Evolutionary conservation across 225 moss, liverwort and hornwort genomes (phyloP).

Genomic region (Physcomitrellopsis africana): DNA sequence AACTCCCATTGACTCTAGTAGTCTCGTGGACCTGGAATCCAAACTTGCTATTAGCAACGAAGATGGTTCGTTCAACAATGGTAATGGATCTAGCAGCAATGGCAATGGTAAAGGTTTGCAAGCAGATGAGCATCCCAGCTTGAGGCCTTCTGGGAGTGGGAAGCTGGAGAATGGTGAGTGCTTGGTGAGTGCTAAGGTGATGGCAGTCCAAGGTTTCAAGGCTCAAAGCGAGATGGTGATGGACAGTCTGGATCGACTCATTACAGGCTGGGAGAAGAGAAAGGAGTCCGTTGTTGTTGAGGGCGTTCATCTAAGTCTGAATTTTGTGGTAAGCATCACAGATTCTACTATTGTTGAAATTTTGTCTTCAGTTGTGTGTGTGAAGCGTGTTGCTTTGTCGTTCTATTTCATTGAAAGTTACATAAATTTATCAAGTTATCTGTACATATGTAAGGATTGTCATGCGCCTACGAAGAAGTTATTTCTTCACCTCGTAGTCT

Average conservation of each 20-base stretch:
- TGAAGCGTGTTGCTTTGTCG: not conserved
- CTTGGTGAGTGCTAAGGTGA: slow-evolving; percentile 80
- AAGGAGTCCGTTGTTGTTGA: slow-evolving; percentile 97
- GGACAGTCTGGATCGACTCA: slow-evolving; percentile 90
- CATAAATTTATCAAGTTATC: not conserved
- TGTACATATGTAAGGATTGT: not conserved
- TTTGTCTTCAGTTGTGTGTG: not conserved
- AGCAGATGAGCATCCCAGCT: slow-evolving; percentile 30
- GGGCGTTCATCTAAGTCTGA: slow-evolving; percentile 94
- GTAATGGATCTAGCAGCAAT: slow-evolving; percentile 19
- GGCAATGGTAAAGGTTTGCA: slow-evolving; percentile 37
- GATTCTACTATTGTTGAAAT: not conserved
- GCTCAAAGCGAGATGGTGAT: slow-evolving; percentile 99
- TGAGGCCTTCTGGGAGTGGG: slow-evolving; percentile 37
- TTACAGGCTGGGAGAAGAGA: slow-evolving; percentile 89
- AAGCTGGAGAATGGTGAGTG: slow-evolving; percentile 50
- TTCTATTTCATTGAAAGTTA: not conserved
- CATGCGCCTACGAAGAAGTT: not conserved
- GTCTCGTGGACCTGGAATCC: slow-evolving; percentile 35
- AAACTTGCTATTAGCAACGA: slow-evolving; percentile 24
- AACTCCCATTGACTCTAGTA: slow-evolving; percentile 38
- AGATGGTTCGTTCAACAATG: slow-evolving; percentile 10
- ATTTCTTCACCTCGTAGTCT: too few species aligned
- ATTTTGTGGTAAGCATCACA: slow-evolving; percentile 73
- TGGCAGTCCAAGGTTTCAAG: slow-evolving; percentile 92